Conservation (phyloP, 2,329 filamentous ascomycete species). For the Orbilia quercus region DNA sequence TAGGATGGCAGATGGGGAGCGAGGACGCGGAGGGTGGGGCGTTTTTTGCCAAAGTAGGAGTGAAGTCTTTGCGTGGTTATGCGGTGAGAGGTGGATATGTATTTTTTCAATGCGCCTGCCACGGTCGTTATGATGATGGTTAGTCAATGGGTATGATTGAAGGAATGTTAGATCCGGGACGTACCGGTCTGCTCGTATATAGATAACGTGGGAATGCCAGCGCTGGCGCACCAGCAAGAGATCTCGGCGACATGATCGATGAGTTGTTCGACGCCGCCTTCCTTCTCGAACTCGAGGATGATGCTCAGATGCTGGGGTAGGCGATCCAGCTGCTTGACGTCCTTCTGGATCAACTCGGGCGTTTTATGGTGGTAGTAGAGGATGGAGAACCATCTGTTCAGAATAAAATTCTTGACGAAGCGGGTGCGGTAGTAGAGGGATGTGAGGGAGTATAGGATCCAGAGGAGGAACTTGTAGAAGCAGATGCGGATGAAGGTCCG, state of each 20-base stretch:
- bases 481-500: slow-evolving; percentile 72
- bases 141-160: slow-evolving; percentile 22
- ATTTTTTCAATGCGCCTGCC: slow-evolving; percentile 85
- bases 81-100: slow-evolving; percentile 84
- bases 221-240: slow-evolving; percentile 90
- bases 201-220: slow-evolving; percentile 86
- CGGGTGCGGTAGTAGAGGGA: slow-evolving; percentile 86
- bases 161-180: background rate
- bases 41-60: slow-evolving; percentile 82
- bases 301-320: slow-evolving; percentile 89
- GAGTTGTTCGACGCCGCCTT: slow-evolving; percentile 80
- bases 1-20: slow-evolving; percentile 75
- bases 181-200: slow-evolving; percentile 91
- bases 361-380: slow-evolving; percentile 96
- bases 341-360: slow-evolving; percentile 88
- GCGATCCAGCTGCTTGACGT: slow-evolving; percentile 78
- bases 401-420: slow-evolving; percentile 80
- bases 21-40: slow-evolving; percentile 77
- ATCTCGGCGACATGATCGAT: slow-evolving; percentile 93
- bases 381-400: slow-evolving; percentile 81
- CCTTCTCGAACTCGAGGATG: slow-evolving; percentile 79
- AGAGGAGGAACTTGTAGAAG: slow-evolving; percentile 75
- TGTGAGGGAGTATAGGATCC: slow-evolving; percentile 81
- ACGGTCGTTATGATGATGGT: slow-evolving; percentile 37
- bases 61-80: slow-evolving; percentile 81